Evolutionary conservation across 2,329 filamentous ascomycete species (phyloP), one percentile per base, ranked within the genome.

Genomic region (Aspergillus fumigatus): DNA sequence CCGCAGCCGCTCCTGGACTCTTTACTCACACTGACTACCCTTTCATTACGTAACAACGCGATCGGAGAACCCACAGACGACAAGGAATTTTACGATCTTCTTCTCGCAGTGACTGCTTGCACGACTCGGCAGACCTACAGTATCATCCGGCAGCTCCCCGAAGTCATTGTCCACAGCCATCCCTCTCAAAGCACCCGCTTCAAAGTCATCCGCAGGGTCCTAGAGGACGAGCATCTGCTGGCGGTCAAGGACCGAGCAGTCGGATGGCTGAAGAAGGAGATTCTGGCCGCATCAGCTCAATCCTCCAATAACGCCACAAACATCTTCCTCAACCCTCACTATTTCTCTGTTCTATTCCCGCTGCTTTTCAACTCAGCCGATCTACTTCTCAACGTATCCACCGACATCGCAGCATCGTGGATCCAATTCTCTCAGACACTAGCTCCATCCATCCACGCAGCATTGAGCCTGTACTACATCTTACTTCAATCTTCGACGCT

Each of bases 241-340:
- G 81, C 82, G 17, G 76, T 83, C 40, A 83, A 82, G 62, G 81
- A 82, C 38, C 80, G 79, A 45, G 83, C 83, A 2, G 79, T 86
- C 4, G 78, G 80, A 35, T 86, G 84, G 84, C 72, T 86, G 35
- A 86, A 85, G 64, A 76, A 82, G 43, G 84, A 85, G 64, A 80
- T 83, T 0, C 74, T 85, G 4, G 75, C 79, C 61, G 77, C 79
- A 4, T 78, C 59, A 60, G 47, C 35, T 8, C 54, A 48, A 21
- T 53, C 61, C 5, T 35, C 58, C 3, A 55, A 60, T 25, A 29
- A 56, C n/a, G 62, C 66, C 14, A 48, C 60, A 8, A 67, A 60
- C 51, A 56, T 73, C 21, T 77, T 77, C 61, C 65, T 66, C 11
- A 62, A 74, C 32, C 67, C 71, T 0, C 63, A 71, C n/a, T 69